phyloP scores from a whole-genome alignment of 2,329 filamentous ascomycete genomes.

The Setomelanomma holmii region DNA sequence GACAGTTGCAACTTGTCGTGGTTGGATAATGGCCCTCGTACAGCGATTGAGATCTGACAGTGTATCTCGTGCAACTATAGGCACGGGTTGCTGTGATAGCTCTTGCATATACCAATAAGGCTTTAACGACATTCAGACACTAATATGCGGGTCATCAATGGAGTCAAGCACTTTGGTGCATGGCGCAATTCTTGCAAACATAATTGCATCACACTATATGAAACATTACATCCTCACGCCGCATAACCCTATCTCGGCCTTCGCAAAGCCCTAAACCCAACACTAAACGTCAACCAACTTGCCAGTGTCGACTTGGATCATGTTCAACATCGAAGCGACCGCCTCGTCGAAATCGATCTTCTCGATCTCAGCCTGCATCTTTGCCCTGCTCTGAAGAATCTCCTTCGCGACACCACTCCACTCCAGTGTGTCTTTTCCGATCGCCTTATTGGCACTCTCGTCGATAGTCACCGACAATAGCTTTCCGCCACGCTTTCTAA shows the following conservation, averaged over 20 bases:
- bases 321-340: conserved; percentile 13
- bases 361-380: conserved; percentile 40
- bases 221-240: neutral
- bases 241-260: neutral
- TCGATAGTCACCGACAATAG: conserved; percentile 35
- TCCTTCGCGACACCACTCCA: conserved; percentile 43
- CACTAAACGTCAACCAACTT: conserved; percentile 7
- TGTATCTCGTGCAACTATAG: too few species aligned
- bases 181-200: too few species aligned
- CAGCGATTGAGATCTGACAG: too few species aligned
- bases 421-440: conserved; percentile 22
- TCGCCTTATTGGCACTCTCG: conserved; percentile 17
- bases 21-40: too few species aligned
- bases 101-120: too few species aligned
- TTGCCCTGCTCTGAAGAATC: conserved; percentile 33
- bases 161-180: too few species aligned
- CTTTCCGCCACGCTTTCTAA: conserved; percentile 49
- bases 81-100: too few species aligned
- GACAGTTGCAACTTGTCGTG: too few species aligned
- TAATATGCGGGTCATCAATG: too few species aligned
- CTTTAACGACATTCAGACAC: too few species aligned
- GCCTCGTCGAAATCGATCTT: conserved; percentile 37
- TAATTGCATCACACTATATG: neutral
- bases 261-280: neutral
- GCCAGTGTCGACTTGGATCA: conserved; percentile 30